These are phyloP conservation scores for Pilobolus umbonatus DNA, from an alignment of 192 early-diverging fungal species.

Conservation along the genomic window DNA sequence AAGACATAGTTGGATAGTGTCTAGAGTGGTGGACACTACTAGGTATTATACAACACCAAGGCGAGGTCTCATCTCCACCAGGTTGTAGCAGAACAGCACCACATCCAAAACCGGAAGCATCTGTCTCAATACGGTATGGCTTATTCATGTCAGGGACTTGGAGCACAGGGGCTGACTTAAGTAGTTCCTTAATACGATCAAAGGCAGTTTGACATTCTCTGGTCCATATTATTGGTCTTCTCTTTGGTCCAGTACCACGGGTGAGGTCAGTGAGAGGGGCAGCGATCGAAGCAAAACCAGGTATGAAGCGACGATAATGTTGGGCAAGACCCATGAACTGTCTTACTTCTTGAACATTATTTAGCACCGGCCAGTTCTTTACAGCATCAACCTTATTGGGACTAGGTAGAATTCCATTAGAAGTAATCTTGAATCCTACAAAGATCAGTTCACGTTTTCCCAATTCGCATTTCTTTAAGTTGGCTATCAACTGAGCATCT, in stretches of 20 bases:
- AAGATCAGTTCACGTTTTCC: no score
- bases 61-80: not conserved
- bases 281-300: no score
- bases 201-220: not conserved
- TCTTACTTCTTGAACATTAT: constrained; percentile 5
- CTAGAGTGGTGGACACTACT: no score
- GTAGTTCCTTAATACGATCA: not conserved
- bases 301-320: constrained; percentile 23
- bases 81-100: not conserved
- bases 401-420: no score
- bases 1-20: no score
- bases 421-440: no score
- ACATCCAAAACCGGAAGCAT: no score
- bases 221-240: constrained; percentile 6
- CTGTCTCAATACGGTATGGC: no score
- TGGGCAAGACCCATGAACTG: constrained; percentile 3
- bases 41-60: not conserved
- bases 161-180: not conserved
- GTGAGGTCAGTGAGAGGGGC: constrained; percentile 16
- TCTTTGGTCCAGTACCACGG: not conserved
- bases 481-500: constrained; percentile 6
- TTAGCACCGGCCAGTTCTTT: not conserved
- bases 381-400: constrained; percentile 14
- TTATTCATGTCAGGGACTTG: constrained; percentile 9
- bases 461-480: constrained; percentile 13